Evolutionary conservation across 768 basidiomycete species (phyloP), one percentile per base, ranked within the genome.

Genomic region (Kwoniella bestiolae): DNA sequence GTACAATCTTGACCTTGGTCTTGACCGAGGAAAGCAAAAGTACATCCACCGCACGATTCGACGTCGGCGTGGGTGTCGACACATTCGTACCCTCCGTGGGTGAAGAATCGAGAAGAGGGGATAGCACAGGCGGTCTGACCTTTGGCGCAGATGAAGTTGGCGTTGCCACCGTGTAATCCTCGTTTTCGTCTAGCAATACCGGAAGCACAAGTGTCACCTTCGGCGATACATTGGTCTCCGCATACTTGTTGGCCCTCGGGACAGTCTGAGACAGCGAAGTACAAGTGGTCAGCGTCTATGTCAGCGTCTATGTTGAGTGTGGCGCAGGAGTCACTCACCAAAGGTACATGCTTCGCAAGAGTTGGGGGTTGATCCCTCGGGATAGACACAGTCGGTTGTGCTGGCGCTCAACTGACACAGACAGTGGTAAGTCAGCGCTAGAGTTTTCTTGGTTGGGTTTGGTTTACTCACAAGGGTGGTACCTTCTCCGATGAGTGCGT

Each of bases 1-100:
- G 52, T 53, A 35, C 52, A 53, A 4, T 53, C 52, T 53, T 53
- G 52, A 35, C 52, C 52, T 53, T 53, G 52, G 4, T 14, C 12
- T 31, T 53, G 28, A 35, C 29, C 25, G n/a, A 21, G 25, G n/a
- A 25, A 47, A 21, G 46, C 46, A 21, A 47, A 47, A 14, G 52
- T 53, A 21, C 52, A 53, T 31, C 52, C 52, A 31, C 52, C 52
- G 2, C 52, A 53, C 0, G 52, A 53, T 28, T 53, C 52, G 16
- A 53, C 29, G 23, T 53, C 52, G 29, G 14, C 25, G 8, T 31
- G 16, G 29, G 29, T 53, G 23, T 53, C 52, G 2, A 53, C 52
- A 35, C 52, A 53, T 53, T 53, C 52, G 7, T n/a, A 53, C 11
- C 32, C 32, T 18, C 29, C 52, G 3, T 29, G 23, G 29, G 21